Evolutionary conservation across 2,329 filamentous ascomycete species (phyloP), one percentile per base, ranked within the genome.

Genomic region (Arthrobotrys iridis): DNA sequence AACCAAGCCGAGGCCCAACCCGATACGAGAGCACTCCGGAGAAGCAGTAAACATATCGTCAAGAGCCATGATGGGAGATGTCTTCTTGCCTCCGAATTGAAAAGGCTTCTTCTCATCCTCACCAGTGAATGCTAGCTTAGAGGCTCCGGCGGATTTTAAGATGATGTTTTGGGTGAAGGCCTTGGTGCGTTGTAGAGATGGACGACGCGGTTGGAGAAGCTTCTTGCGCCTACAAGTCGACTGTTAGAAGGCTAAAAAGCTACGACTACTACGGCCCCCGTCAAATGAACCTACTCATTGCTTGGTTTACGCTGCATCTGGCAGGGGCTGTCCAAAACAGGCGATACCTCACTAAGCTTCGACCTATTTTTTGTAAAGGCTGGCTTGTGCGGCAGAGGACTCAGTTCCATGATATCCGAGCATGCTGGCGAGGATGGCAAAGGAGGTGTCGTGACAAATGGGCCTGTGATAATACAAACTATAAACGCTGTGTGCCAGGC

Each of bases 351-450:
- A 26, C 57, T 70, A 43, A 76, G 57, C 20, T 70, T 76, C 89
- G 77, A 91, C 78, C 90, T 86, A 28, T 85, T 82, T 50, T 84
- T 81, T 77, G 86, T 84, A 80, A 88, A 93, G 10, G 91, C 87
- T 28, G 87, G 85, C 85, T 97, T 97, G 85, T 97, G 93, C 74
- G 93, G 93, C 41, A 98, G 84, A 40, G 95, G 94, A 46, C 94
- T 97, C 82, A 97, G 89, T 80, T 98, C 93, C 93, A 98, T 97
- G 66, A 88, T 86, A 82, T 97, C 93, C 75, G 88, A 87, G 65
- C 88, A 88, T 4, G 93, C 93, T 46, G 94, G 96, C 4, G 93
- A 97, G 1, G 92, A 91, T 20, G 89, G 89, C 60, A 96, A 85
- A 45, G 93, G 92, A 72, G 95, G 93, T 37, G 93, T 97, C 35